phyloP scores from a whole-genome alignment of 2,329 filamentous ascomycete genomes.

The Berkeleyomyces basicola region DNA sequence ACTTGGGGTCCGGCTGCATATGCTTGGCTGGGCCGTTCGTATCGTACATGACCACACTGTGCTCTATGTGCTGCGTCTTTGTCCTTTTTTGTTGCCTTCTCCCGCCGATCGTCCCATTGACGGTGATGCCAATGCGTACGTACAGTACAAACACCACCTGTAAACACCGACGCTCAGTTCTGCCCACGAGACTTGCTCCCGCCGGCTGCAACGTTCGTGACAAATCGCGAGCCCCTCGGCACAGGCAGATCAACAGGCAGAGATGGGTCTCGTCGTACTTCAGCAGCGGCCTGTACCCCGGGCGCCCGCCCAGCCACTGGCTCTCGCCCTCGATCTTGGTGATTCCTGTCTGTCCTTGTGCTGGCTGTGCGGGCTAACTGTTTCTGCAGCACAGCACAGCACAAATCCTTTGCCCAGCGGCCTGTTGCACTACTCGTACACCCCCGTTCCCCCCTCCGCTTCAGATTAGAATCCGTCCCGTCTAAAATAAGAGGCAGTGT shows the following conservation, averaged over 20 bases:
- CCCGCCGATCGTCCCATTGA: neutral
- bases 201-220: neutral
- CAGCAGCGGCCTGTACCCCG: no score
- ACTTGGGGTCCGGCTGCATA: no score
- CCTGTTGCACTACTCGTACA: neutral
- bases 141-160: no score
- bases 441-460: neutral
- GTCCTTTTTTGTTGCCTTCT: neutral
- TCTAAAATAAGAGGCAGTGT: conserved; percentile 4
- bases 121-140: neutral
- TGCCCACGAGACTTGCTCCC: neutral
- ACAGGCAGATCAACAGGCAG: neutral
- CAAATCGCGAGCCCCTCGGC: neutral
- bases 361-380: no score
- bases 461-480: neutral
- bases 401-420: no score
- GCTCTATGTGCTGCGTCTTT: neutral
- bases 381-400: no score
- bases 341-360: no score
- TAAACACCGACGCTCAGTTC: neutral
- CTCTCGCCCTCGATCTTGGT: no score
- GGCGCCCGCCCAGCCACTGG: no score
- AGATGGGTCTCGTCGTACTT: no score
- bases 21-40: neutral
- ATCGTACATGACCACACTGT: neutral